Evolutionary conservation across 2,329 filamentous ascomycete genomes (phyloP), one percentile per base, ranked within the genome.

Genomic region (Drechmeria coniospora): DNA sequence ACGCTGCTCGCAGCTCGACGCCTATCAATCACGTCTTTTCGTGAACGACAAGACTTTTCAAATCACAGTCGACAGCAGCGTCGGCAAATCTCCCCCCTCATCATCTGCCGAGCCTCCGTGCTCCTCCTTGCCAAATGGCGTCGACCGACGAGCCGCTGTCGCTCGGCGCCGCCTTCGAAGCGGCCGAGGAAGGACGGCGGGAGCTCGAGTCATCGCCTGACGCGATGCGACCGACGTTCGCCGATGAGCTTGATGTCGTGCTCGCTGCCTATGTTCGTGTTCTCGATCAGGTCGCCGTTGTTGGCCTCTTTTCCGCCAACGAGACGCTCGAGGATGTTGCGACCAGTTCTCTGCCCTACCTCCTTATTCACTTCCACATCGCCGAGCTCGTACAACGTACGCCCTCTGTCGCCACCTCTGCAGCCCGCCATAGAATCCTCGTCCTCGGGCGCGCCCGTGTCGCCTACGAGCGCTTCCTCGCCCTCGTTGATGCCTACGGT

Each of bases 251-350:
- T 39, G 59, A 61, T 33, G 54, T 63, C 21, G 70, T 80, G 22
- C 71, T 92, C 40, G 54, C 67, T 36, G 67, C 73, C 29, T 87
- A 92, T 54, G 63, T 79, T 43, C 63, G 79, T 49, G 86, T 80
- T 50, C 62, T 78, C 32, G 60, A 69, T 33, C 68, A 80, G 31
- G 71, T 81, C 37, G 62, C 71, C 38, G 65, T 72, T 33, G 62
- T 90, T 15, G 77, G 80, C 1, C 62, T 98, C 29, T 95, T 95
- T 65, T 93, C 83, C 40, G 65, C 74, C 20, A 98, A 98, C 53
- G 90, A 98, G 53, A 68, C 70, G 1, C 54, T 87, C 21, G 90
- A 98, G 35, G 90, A 98, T 55, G 59, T 94, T 18, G 63, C 80
- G 10, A 92, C 87, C 1, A 65, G 68, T n/a, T 77, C 92, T 44